Evolutionary conservation across 805 yeast genomes (phyloP), one percentile per base, ranked within the genome.

Genomic region (Candida xiaguanensis): DNA sequence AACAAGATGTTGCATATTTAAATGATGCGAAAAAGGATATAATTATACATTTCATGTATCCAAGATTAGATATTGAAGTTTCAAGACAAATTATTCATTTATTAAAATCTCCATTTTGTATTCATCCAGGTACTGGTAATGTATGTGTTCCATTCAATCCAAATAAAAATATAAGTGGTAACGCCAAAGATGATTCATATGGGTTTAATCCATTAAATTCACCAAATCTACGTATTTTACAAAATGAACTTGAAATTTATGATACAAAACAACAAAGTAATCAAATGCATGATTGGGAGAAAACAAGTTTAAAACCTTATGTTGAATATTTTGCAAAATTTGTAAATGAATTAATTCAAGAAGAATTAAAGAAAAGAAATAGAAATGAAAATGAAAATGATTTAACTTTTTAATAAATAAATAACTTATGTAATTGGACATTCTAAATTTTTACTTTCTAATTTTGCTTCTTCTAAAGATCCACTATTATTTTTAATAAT

Each of bases 51-150:
- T 82, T 85, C 44, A 63, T 88, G 67, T 91, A 91, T 60, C 99
- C 99, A 31, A 75, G 96, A 52, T 71, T 93, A 45, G 99, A 93
- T 75, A 80, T 85, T 35, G 95, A 90, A 60, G 99, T 93, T 25
- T 85, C 98, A 6, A 76, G 82, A 49, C 93, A 85, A 58, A 72
- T 90, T 53, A 87, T 82, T 63, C 99, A 93, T 68, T 80, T 93
- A 63, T 74, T 93, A 51, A 93, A 93, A 58, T 85, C 97, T 1
- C 99, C 99, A 13, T 93, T 93, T 59, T 91, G 98, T 67, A 81
- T 93, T 31, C 99, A 93, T 59, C 99, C 99, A 2, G 82, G 88
- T 2, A 93, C 99, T 0, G 96, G 96, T 6, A 84, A 86, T 52
- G 85, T 93, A 3, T 93, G 98, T 76, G 96, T 93, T 6, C 96